Evolutionary conservation across 768 basidiomycete genomes (phyloP), one percentile per base, ranked within the genome.

Genomic region (Glaciozyma martinii): DNA sequence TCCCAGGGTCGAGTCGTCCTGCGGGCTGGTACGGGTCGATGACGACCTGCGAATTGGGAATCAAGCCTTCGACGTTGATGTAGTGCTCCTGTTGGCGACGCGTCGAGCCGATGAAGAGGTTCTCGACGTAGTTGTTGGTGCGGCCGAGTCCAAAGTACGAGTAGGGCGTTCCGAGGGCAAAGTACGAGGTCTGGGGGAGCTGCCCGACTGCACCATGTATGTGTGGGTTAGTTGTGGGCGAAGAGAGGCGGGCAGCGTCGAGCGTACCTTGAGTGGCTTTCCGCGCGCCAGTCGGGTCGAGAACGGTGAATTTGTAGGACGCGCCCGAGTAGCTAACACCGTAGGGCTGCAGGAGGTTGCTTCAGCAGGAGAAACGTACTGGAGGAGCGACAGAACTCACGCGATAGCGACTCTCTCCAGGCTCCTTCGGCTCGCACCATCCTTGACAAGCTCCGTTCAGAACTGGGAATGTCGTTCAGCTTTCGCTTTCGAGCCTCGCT

Each of bases 81-180:
- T 81, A 90, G 74, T 94, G 90, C 43, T 79, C 75, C 0, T 80
- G 76, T 44, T 73, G 72, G 65, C 89, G 85, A 37, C 88, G 81
- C 9, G 92, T 94, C 6, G 90, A 86, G 21, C 95, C 95, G 25
- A 98, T 89, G 75, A 95, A 95, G 3, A 99, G 82, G 76, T 97
- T 97, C 81, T 99, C 95, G 73, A 99, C 92, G 78, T 99, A 99
- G 76, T 99, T 99, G 77, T 99, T 99, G 21, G 93, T 98, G 49
- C 95, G 85, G 0, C 94, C 95, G 12, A 99, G 84, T 1, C 95
- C 94, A 74, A 98, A 89, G 81, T 92, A 95, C 2, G 91, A 84
- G 74, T 97, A 98, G 1, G 95, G 95, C 1, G 90, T 86, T 61
- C 86, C 83, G 15, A 98, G 82, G 19, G 93, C 81, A 60, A 94